These are phyloP conservation scores for Chaetoceros muelleri DNA, from an alignment of 108 stramenopile genomes.

Conservation along the genomic window DNA sequence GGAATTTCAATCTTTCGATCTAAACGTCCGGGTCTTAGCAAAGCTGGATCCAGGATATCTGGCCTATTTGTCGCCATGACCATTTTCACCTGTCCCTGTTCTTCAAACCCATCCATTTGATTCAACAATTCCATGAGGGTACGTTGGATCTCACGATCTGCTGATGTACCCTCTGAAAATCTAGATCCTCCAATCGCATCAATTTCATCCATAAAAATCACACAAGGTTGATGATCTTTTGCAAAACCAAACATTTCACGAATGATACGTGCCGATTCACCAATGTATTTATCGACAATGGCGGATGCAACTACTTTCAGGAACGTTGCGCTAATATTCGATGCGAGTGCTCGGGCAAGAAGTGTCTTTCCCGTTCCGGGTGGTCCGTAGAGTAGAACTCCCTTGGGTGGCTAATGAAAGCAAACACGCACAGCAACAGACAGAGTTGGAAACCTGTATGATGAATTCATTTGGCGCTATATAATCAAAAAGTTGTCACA, in stretches of 20 bases:
- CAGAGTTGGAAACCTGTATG: neutral
- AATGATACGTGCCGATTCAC: conserved; percentile 96
- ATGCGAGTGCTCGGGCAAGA: conserved; percentile 90
- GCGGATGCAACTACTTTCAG: conserved; percentile 96
- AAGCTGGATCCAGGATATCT: conserved; percentile 98
- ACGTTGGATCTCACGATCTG: conserved; percentile 98
- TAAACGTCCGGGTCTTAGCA: conserved; percentile 95
- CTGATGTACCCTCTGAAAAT: conserved; percentile 92
- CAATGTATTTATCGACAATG: conserved; percentile 99
- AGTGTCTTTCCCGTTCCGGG: conserved; percentile 94
- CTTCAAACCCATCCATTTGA: conserved; percentile 99
- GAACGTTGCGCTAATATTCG: conserved; percentile 95
- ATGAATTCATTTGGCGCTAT: neutral
- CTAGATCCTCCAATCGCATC: conserved; percentile 97
- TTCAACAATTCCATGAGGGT: conserved; percentile 98
- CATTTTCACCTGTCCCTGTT: conserved; percentile 94
- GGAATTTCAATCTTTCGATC: conserved; percentile 99
- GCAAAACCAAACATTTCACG: conserved; percentile 99
- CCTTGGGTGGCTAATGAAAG: conserved; percentile 81
- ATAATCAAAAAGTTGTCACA: neutral
- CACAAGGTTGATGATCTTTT: conserved; percentile 91
- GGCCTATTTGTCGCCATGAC: conserved; percentile 99
- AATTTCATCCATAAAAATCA: conserved; percentile 99
- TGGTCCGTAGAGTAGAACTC: conserved; percentile 86
- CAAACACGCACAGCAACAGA: neutral